These are phyloP conservation scores for Xylariaceae sp. DNA, from an alignment of 2,329 filamentous ascomycete genomes.

Conservation along the genomic window DNA sequence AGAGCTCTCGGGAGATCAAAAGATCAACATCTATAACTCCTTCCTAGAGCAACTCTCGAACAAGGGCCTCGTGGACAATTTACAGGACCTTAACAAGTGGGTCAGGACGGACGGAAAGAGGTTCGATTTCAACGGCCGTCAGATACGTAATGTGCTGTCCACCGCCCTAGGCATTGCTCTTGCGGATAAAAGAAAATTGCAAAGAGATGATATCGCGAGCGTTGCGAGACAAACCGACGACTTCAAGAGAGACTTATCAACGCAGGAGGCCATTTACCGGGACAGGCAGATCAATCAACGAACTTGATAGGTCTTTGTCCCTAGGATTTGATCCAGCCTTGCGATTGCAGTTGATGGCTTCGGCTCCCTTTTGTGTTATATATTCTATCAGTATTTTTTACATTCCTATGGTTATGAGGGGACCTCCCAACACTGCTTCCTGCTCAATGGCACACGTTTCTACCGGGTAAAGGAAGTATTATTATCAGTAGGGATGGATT, in stretches of 20 bases:
- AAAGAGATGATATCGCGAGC: not conserved
- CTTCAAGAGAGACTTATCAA: conserved; percentile 9
- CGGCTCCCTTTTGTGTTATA: no score
- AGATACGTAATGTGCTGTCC: conserved; percentile 16
- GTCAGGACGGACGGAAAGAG: conserved; percentile 1
- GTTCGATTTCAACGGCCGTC: conserved; percentile 14
- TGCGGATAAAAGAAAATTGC: not conserved
- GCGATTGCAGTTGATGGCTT: no score
- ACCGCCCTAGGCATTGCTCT: conserved; percentile 6
- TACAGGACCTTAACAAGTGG: not conserved
- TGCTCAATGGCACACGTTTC: no score
- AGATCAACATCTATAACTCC: conserved; percentile 1
- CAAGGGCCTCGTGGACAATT: conserved; percentile 1
- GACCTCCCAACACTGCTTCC: no score
- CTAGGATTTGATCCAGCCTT: no score
- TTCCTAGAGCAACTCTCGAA: conserved; percentile 3
- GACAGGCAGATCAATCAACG: conserved; percentile 11
- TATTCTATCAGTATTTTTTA: no score
- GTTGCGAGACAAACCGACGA: conserved; percentile 12
- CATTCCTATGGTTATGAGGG: no score
- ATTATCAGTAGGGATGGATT: no score
- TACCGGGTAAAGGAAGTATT: no score
- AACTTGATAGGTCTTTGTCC: conserved; percentile 4
- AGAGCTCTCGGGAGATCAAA: not conserved
- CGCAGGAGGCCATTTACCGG: conserved; percentile 6